Evolutionary conservation across 2,329 filamentous ascomycete genomes (phyloP).

Genomic region (Pestalotiopsis sp.): DNA sequence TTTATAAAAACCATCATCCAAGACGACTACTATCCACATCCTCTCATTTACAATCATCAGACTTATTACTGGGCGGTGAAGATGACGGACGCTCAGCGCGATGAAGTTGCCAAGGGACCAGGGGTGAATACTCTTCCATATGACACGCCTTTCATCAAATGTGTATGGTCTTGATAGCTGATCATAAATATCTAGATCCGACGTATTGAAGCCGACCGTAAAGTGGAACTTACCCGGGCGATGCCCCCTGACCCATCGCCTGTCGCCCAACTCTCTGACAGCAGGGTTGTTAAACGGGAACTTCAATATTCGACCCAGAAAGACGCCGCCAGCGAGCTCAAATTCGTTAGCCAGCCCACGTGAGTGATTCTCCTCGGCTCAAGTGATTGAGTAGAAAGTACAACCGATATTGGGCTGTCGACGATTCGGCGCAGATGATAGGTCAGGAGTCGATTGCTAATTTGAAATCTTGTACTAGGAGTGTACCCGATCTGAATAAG

Average conservation of each 20-base stretch:
- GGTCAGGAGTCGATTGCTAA: too few relatives aligned
- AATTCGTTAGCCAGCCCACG: neutral
- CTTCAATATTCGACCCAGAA: neutral
- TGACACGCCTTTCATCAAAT: neutral
- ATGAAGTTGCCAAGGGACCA: neutral
- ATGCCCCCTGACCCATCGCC: neutral
- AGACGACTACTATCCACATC: neutral
- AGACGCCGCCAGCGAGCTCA: neutral
- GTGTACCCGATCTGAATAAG: too few relatives aligned
- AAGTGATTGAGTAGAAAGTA: neutral
- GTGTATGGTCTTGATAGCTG: neutral
- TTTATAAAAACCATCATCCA: neutral
- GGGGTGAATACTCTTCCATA: neutral
- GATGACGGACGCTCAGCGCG: neutral
- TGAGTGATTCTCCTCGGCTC: neutral
- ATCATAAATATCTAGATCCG: neutral
- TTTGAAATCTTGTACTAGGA: too few relatives aligned
- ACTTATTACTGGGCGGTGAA: neutral
- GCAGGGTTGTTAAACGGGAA: neutral
- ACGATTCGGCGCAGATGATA: neutral
- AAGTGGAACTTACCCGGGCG: neutral
- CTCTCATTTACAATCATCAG: neutral
- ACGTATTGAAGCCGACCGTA: neutral
- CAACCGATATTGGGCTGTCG: neutral
- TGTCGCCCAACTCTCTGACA: neutral